phyloP scores from a whole-genome alignment of 108 stramenopile species.

The Pseudonitzschia delicatissima region DNA sequence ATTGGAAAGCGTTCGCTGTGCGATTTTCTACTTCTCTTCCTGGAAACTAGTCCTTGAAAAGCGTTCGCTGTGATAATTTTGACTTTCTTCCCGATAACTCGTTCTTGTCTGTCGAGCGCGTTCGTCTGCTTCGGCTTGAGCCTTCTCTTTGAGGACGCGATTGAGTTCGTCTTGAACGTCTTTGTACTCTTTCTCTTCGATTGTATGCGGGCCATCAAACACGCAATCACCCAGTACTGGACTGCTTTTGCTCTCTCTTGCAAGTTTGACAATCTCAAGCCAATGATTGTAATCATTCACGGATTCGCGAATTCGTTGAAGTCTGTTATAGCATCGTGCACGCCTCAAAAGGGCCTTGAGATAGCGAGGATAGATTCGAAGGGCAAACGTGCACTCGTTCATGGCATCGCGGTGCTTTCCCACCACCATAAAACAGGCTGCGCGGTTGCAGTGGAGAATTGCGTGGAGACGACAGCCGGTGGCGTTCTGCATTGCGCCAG shows the following conservation, averaged over 20 bases:
- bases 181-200: conserved; percentile 43
- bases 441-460: conserved; percentile 86
- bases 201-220: conserved; percentile 71
- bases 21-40: conserved; percentile 26
- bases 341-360: conserved; percentile 87
- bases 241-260: conserved; percentile 28
- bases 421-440: conserved; percentile 84
- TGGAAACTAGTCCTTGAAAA: conserved; percentile 10
- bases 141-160: conserved; percentile 50
- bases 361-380: conserved; percentile 79
- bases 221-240: conserved; percentile 32
- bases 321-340: conserved; percentile 68
- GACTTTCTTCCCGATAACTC: conserved; percentile 34
- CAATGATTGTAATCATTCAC: conserved; percentile 69
- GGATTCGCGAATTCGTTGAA: conserved; percentile 66
- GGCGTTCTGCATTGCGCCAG: conserved; percentile 28
- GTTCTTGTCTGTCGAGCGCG: conserved; percentile 17
- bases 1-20: no score
- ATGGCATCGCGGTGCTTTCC: conserved; percentile 66
- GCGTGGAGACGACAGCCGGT: conserved; percentile 85
- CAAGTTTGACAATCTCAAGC: conserved; percentile 62
- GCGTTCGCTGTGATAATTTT: conserved; percentile 43
- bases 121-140: conserved; percentile 26
- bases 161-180: conserved; percentile 62
- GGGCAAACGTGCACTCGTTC: conserved; percentile 80